Evolutionary conservation across 2,329 filamentous ascomycete genomes (phyloP), one percentile per base, ranked within the genome.

Genomic region (Apiospora koreana): DNA sequence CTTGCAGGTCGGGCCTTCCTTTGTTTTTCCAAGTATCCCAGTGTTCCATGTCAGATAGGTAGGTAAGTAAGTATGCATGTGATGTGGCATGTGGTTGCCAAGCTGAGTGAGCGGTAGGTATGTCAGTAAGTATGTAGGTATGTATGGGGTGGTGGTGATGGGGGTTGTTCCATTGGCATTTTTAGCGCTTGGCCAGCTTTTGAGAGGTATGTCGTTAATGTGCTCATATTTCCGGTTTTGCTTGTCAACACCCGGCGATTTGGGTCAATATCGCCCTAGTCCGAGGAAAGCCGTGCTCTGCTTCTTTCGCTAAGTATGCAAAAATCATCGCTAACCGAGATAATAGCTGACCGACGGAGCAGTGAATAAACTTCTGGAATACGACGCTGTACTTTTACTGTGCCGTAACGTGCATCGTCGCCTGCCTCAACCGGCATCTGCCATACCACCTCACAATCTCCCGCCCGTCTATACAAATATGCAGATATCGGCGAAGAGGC

Each of bases 401-500:
- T 58, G 25, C 50, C 50, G 50, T 21, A 35, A 31, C 16, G 6
- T 21, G 50, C 50, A 16, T 58, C 50, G 28, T 58, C 28, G 50
- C 50, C 50, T 58, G 50, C 50, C 50, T 58, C 50, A 21, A 58
- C 50, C 50, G 50, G 50, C 25, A 21, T 58, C 25, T 58, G 18
- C 50, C 28, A 58, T 58, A 58, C 50, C 50, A 58, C 50, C 50
- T 58, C 16, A n/a, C 50, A 58, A 58, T 58, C 50, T 58, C 6
- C 50, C 7, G 9, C 14, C 28, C 50, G 50, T 31, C 50, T 21
- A 58, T 58, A 28, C 50, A 58, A 28, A 58, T 35, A 58, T 58
- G 50, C 50, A 58, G 50, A 58, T 35, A 58, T 35, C 50, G 50
- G 50, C 50, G 28, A 35, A 58, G 28, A 58, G 50, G 28, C 50